Conservation (phyloP, 2,329 filamentous ascomycete genomes). For the Lecanosticta acicola region DNA sequence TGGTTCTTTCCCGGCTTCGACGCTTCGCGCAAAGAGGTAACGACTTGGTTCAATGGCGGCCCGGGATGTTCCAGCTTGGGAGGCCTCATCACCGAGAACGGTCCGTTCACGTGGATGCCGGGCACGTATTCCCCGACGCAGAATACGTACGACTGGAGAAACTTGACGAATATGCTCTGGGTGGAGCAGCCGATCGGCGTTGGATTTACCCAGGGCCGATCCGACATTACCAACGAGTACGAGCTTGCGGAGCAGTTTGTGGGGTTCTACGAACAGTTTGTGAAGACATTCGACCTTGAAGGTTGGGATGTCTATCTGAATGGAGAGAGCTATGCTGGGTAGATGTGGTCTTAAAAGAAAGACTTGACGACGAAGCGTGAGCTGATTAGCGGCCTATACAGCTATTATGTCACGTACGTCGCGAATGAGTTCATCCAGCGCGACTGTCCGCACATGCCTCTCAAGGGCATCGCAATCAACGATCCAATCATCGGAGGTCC, state of each 20-base stretch:
- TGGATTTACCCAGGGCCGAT: constrained; percentile 39
- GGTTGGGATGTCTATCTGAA: constrained; percentile 43
- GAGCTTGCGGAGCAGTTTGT: constrained; percentile 39
- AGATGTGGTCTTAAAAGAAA: too few species aligned
- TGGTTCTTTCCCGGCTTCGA: constrained; percentile 53
- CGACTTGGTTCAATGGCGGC: constrained; percentile 27
- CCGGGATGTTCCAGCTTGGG: constrained; percentile 20
- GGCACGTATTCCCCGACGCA: constrained; percentile 6
- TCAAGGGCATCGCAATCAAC: constrained; percentile 31
- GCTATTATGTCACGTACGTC: constrained; percentile 25
- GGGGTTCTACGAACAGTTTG: constrained; percentile 47
- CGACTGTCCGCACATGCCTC: constrained; percentile 29
- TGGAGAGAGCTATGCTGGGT: constrained; percentile 21
- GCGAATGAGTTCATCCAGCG: constrained; percentile 26
- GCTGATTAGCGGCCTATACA: too few species aligned
- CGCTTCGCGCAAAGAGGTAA: too few species aligned
- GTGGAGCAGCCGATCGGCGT: constrained; percentile 49
- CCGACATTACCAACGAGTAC: constrained; percentile 34
- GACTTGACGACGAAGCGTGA: too few species aligned
- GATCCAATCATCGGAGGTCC: constrained; percentile 44
- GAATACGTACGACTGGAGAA: constrained; percentile 29
- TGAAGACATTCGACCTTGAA: constrained; percentile 45
- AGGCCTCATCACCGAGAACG: constrained; percentile 19
- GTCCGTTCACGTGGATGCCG: constrained; percentile 35
- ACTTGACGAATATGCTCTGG: constrained; percentile 71